Conservation (phyloP, 768 basidiomycete species). For the Lentinula detonsa region DNA sequence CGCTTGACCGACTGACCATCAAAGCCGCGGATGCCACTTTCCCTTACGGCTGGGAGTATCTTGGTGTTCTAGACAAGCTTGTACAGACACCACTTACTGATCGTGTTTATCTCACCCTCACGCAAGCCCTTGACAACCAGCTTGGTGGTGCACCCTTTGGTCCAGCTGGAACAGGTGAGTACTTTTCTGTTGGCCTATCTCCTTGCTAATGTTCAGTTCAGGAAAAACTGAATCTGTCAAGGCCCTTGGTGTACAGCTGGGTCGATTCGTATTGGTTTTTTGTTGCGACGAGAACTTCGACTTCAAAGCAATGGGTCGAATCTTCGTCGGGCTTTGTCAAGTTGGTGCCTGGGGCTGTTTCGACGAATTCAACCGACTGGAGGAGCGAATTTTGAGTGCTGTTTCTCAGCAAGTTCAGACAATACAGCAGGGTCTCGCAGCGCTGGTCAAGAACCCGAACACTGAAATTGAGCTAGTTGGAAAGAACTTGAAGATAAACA, state of each 20-base stretch:
- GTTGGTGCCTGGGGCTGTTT: conserved; percentile 99
- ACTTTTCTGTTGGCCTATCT: not conserved
- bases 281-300: conserved; percentile 99
- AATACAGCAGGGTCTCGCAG: conserved; percentile 92
- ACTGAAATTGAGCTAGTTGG: conserved; percentile 94
- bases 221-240: conserved; percentile 99
- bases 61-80: conserved; percentile 93
- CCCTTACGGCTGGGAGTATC: conserved; percentile 98
- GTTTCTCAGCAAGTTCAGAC: conserved; percentile 99
- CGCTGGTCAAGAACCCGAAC: conserved; percentile 75
- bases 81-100: conserved; percentile 98
- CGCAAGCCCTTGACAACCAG: conserved; percentile 91
- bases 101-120: conserved; percentile 92
- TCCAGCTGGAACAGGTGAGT: conserved; percentile 89
- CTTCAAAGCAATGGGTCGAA: conserved; percentile 99
- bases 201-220: conserved; percentile 20
- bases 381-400: conserved; percentile 95
- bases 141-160: conserved; percentile 98
- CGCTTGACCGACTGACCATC: conserved; percentile 75
- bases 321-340: conserved; percentile 97
- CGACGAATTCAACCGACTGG: conserved; percentile 96
- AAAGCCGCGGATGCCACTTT: conserved; percentile 88
- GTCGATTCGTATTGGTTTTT: conserved; percentile 99
- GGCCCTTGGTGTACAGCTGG: conserved; percentile 94
- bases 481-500: conserved; percentile 87